phyloP scores from a whole-genome alignment of 345 rosid species.

The Microcos paniculata region DNA sequence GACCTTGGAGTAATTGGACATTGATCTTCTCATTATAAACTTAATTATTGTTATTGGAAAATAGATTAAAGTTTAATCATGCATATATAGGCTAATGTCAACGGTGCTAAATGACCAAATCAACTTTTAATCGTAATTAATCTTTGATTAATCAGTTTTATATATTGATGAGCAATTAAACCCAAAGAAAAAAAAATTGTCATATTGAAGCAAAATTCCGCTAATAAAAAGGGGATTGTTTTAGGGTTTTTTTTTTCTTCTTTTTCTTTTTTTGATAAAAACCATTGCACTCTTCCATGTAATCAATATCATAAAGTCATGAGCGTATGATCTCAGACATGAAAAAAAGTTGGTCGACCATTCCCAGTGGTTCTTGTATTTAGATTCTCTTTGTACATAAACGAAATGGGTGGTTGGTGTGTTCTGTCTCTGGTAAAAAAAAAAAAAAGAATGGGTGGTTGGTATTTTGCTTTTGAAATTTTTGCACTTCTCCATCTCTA shows the following conservation, averaged over 20 bases:
- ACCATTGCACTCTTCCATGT: background rate
- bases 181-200: background rate
- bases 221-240: background rate
- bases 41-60: background rate
- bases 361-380: background rate
- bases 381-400: slow-evolving; percentile 1
- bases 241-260: background rate
- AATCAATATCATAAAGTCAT: background rate
- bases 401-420: background rate
- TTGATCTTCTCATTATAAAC: background rate
- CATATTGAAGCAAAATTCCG: background rate
- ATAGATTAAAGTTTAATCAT: background rate
- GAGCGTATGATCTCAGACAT: background rate
- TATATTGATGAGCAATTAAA: too few species aligned
- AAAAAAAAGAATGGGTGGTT: background rate
- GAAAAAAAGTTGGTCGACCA: background rate
- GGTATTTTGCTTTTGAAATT: background rate
- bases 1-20: background rate
- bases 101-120: background rate
- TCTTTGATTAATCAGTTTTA: too few species aligned
- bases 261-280: background rate
- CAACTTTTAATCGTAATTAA: background rate
- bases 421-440: too few species aligned
- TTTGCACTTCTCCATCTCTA: background rate
- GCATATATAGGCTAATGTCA: background rate